These are phyloP conservation scores for Edaphochlamys debaryana DNA, from an alignment of 139 green algal genomes.

Conservation along the genomic window DNA sequence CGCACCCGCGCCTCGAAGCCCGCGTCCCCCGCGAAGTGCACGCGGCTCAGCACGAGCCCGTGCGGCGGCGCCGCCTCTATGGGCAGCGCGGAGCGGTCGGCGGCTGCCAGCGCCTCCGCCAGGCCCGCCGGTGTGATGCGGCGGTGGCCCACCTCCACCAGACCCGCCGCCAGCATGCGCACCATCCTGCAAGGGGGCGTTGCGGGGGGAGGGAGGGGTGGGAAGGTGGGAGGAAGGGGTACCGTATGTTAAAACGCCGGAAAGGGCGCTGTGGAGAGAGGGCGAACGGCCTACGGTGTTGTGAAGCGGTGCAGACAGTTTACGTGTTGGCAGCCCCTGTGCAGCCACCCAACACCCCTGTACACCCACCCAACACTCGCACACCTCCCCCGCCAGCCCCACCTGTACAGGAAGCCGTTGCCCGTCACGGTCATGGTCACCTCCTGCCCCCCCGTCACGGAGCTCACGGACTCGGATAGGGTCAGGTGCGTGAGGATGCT, in stretches of 20 bases:
- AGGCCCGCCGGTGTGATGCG: constrained; percentile 32
- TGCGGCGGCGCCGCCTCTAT: constrained; percentile 52
- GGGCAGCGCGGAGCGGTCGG: constrained; percentile 33
- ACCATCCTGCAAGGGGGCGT: constrained; percentile 11
- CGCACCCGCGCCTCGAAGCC: background rate
- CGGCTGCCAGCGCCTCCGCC: constrained; percentile 14
- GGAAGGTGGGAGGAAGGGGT: background rate
- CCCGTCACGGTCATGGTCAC: constrained; percentile 36
- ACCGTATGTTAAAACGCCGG: no score
- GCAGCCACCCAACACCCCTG: background rate
- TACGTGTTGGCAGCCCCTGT: no score
- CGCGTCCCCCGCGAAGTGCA: constrained; percentile 35
- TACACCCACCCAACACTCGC: background rate
- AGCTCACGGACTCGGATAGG: constrained; percentile 1
- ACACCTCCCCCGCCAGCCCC: background rate
- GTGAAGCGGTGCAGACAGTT: background rate
- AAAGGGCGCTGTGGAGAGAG: background rate
- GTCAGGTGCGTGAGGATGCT: constrained; percentile 30
- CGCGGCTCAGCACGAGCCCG: constrained; percentile 45
- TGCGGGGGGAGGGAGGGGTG: background rate
- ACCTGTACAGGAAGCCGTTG: constrained; percentile 41
- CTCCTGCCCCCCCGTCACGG: constrained; percentile 42
- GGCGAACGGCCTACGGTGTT: no score
- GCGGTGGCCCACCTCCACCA: constrained; percentile 58
- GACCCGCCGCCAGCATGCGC: constrained; percentile 46